Conservation (phyloP, 345 rosid genomes). For the Atalantia buxifolia region DNA sequence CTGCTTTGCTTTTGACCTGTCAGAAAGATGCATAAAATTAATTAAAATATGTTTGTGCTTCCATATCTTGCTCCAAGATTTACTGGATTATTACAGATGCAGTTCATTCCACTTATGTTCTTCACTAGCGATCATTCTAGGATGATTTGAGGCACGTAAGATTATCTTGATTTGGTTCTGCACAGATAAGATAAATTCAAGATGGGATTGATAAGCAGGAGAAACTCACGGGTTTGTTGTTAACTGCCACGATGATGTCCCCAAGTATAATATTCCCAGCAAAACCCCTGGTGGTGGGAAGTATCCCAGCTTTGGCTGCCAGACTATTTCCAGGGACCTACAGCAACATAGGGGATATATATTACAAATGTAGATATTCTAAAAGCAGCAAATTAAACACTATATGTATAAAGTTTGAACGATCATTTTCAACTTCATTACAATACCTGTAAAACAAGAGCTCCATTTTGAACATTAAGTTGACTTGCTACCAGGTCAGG, state of each 20-base stretch:
- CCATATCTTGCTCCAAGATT: background rate
- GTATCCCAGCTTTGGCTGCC: slow-evolving; percentile 76
- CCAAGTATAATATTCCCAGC: slow-evolving; percentile 88
- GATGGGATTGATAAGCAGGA: background rate
- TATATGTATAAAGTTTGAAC: background rate
- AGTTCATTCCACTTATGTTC: background rate
- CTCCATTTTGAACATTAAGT: slow-evolving; percentile 88
- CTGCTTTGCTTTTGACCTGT: slow-evolving; percentile 88
- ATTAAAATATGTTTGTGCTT: background rate
- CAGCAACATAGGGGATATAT: background rate
- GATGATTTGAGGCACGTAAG: background rate
- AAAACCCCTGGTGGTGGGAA: slow-evolving; percentile 77
- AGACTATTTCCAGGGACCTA: slow-evolving; percentile 72
- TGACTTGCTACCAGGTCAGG: slow-evolving; percentile 85
- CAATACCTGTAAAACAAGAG: slow-evolving; percentile 76
- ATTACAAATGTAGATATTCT: background rate
- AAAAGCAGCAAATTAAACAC: background rate
- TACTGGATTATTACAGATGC: background rate
- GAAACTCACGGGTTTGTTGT: slow-evolving; percentile 60
- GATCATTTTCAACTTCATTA: background rate
- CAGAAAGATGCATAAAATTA: background rate
- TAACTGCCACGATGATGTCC: slow-evolving; percentile 73
- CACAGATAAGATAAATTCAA: background rate
- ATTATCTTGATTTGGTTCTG: background rate
- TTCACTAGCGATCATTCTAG: background rate